Evolutionary conservation across 148 eudicot species (phyloP).

Genomic region (Fagopyrum esculentum): DNA sequence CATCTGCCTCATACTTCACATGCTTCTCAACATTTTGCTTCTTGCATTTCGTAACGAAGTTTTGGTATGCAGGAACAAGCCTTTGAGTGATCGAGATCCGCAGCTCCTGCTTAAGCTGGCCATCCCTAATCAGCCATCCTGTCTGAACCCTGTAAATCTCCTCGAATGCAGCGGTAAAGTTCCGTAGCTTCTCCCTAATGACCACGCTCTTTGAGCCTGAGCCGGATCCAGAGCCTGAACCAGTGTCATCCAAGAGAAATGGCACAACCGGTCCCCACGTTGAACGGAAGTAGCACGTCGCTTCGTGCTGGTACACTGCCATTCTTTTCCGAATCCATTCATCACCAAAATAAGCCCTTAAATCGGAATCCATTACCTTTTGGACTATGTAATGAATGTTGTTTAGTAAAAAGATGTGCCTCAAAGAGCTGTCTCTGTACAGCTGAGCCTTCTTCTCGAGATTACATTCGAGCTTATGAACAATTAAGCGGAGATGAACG

Average conservation of each 20-base stretch:
- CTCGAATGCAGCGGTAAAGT: constrained; percentile 54
- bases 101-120: constrained; percentile 54
- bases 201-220: constrained; percentile 19
- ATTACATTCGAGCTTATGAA: constrained; percentile 42
- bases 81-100: constrained; percentile 44
- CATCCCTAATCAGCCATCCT: constrained; percentile 50
- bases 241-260: constrained; percentile 40
- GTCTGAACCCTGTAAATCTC: constrained; percentile 53
- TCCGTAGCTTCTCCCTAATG: constrained; percentile 47
- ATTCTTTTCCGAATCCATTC: constrained; percentile 53
- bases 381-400: constrained; percentile 14
- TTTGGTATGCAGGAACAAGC: constrained; percentile 56
- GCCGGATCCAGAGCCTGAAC: constrained; percentile 20
- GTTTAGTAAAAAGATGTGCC: constrained; percentile 7
- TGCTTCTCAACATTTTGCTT: constrained; percentile 37
- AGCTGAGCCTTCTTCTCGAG: constrained; percentile 45
- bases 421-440: constrained; percentile 32
- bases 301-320: constrained; percentile 43
- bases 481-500: constrained; percentile 32
- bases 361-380: not conserved
- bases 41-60: constrained; percentile 31
- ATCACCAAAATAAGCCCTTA: constrained; percentile 33
- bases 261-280: constrained; percentile 56
- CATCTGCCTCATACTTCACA: constrained; percentile 59
- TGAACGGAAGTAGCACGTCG: constrained; percentile 48